These are phyloP conservation scores for Stemphylium lycopersici DNA, from an alignment of 2,329 filamentous ascomycete genomes.

Conservation along the genomic window DNA sequence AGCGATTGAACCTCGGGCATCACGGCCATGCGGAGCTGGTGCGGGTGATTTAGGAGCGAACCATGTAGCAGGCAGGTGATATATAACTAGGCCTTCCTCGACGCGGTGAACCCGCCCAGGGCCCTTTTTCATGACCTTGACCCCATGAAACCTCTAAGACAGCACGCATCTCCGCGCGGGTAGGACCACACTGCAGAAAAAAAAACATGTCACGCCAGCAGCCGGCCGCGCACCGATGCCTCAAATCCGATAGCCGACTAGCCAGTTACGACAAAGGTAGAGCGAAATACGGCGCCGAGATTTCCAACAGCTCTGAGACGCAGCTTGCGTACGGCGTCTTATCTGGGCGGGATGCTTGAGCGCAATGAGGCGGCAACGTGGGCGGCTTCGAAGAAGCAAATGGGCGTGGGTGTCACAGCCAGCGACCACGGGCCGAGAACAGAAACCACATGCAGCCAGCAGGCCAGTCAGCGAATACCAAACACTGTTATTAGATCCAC, in stretches of 20 bases:
- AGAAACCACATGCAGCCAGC: slow-evolving; percentile 14
- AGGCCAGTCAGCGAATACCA: slow-evolving; percentile 13
- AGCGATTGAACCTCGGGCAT: slow-evolving; percentile 31
- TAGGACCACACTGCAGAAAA: slow-evolving; percentile 17
- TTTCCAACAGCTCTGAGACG: slow-evolving; percentile 34
- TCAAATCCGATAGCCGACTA: slow-evolving; percentile 10
- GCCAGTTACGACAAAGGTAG: slow-evolving; percentile 16
- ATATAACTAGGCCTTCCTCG: slow-evolving; percentile 34
- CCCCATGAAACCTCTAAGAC: slow-evolving; percentile 28
- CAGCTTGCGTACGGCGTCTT: slow-evolving; percentile 29
- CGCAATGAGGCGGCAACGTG: slow-evolving; percentile 30
- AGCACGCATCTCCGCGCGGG: slow-evolving; percentile 21
- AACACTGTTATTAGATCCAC: slow-evolving; percentile 11
- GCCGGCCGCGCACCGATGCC: slow-evolving; percentile 33
- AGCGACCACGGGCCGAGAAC: slow-evolving; percentile 8
- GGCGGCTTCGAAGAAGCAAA: slow-evolving; percentile 32
- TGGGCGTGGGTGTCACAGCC: slow-evolving; percentile 12
- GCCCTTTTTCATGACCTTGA: slow-evolving; percentile 23
- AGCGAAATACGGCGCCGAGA: slow-evolving; percentile 24
- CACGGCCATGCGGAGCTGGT: slow-evolving; percentile 31
- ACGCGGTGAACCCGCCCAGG: slow-evolving; percentile 9
- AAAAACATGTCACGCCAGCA: slow-evolving; percentile 24
- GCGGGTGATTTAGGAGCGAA: slow-evolving; percentile 36
- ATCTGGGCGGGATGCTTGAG: slow-evolving; percentile 34
- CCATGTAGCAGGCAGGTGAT: slow-evolving; percentile 20